phyloP scores from a whole-genome alignment of 805 yeast species.

The fission yeast (Schizosaccharomyces pombe) region ASM294v3 CU329670.1:904501-905000 shows the following conservation, averaged over 20 bases:
- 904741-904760: slow-evolving; percentile 9
- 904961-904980: slow-evolving; percentile 54
- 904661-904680: slow-evolving; percentile 15
- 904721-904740: slow-evolving; percentile 13
- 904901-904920: slow-evolving; percentile 32
- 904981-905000: slow-evolving; percentile 14
- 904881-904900: slow-evolving; percentile 52
- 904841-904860: slow-evolving; percentile 17
- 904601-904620: slow-evolving; percentile 8
- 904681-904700: slow-evolving; percentile 61
- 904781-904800: slow-evolving; percentile 27
- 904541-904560: slow-evolving; percentile 13
- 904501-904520: slow-evolving; percentile 20
- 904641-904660: not conserved
- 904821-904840: not conserved
- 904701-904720: slow-evolving; percentile 33
- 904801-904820: slow-evolving; percentile 1
- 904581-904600: not conserved
- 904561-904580: not conserved
- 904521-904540: slow-evolving; percentile 26
- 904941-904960: slow-evolving; percentile 35
- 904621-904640: slow-evolving; percentile 7
- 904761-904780: slow-evolving; percentile 31
- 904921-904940: slow-evolving; percentile 31
- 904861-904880: slow-evolving; percentile 32